Evolutionary conservation across 1,284 basidiomycete species (phyloP).

Genomic region (Wolfiporia cocos): DNA sequence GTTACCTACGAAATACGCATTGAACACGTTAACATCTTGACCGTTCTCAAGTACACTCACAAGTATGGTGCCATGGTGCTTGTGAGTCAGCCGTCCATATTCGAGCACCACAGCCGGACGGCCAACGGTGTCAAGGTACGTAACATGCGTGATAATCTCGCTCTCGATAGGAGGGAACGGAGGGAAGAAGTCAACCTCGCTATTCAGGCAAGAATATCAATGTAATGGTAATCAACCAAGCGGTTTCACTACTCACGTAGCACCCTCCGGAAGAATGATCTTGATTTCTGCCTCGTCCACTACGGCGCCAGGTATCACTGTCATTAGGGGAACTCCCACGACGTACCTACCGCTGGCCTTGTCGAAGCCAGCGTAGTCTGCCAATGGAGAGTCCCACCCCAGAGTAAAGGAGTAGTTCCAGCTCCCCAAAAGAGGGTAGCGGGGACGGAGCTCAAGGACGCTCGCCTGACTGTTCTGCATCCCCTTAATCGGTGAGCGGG

Average conservation of each 20-base stretch:
- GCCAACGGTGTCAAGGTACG: constrained; percentile 93
- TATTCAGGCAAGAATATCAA: constrained; percentile 24
- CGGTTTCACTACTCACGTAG: constrained; percentile 56
- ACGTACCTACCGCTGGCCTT: constrained; percentile 56
- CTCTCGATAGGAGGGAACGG: constrained; percentile 76
- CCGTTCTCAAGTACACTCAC: constrained; percentile 36
- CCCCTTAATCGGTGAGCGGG: constrained; percentile 54
- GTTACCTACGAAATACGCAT: constrained; percentile 53
- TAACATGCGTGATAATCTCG: constrained; percentile 61
- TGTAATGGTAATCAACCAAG: constrained; percentile 2
- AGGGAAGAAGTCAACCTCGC: constrained; percentile 69
- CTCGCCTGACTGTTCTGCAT: constrained; percentile 49
- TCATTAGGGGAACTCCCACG: constrained; percentile 85
- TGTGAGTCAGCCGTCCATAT: constrained; percentile 74
- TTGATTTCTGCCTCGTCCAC: constrained; percentile 77
- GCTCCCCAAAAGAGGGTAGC: constrained; percentile 92
- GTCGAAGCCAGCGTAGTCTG: constrained; percentile 66
- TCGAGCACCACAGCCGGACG: constrained; percentile 73
- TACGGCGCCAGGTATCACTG: constrained; percentile 73
- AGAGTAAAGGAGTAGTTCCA: constrained; percentile 98
- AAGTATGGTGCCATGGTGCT: constrained; percentile 70
- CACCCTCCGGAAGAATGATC: constrained; percentile 91
- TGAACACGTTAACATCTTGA: not conserved
- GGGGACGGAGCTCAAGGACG: constrained; percentile 76
- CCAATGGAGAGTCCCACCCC: constrained; percentile 85